Evolutionary conservation across 75 land plant species (phyloP).

Genomic region (Azolla pinnata): DNA sequence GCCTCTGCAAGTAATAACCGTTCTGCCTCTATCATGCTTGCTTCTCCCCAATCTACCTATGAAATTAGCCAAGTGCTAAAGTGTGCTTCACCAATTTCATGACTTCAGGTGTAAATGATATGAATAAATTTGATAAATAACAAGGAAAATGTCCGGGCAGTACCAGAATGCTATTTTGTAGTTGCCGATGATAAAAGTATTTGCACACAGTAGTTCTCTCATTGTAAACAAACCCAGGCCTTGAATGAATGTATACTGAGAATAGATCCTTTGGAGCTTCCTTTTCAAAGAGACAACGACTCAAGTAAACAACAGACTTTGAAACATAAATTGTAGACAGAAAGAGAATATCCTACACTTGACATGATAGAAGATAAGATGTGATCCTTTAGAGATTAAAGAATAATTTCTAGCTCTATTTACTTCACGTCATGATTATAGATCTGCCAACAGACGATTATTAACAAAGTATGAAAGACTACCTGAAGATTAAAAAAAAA

Average conservation of each 20-base stretch:
- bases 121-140: neutral
- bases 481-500: too few relatives aligned
- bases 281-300: slow-evolving; percentile 33
- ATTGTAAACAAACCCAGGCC: slow-evolving; percentile 82
- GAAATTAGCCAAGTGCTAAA: slow-evolving; percentile 1
- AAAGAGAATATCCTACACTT: too few relatives aligned
- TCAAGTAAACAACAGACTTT: too few relatives aligned
- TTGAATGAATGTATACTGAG: slow-evolving; percentile 79
- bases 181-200: slow-evolving; percentile 62
- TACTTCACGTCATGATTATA: too few relatives aligned
- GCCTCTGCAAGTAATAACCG: slow-evolving; percentile 69
- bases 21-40: slow-evolving; percentile 96
- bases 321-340: too few relatives aligned
- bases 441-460: too few relatives aligned
- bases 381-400: too few relatives aligned
- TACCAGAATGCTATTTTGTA: slow-evolving; percentile 78
- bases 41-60: slow-evolving; percentile 99
- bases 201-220: slow-evolving; percentile 54
- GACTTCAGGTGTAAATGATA: neutral
- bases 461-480: too few relatives aligned
- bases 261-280: slow-evolving; percentile 56
- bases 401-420: too few relatives aligned
- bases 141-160: neutral
- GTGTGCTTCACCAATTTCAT: neutral
- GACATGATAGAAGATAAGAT: too few relatives aligned